A percentile compares a stretch with the other conserved stretches of the same genome.
Conservation (phyloP, 495 filamentous ascomycete species). For the Penicillium goetzii region DNA sequence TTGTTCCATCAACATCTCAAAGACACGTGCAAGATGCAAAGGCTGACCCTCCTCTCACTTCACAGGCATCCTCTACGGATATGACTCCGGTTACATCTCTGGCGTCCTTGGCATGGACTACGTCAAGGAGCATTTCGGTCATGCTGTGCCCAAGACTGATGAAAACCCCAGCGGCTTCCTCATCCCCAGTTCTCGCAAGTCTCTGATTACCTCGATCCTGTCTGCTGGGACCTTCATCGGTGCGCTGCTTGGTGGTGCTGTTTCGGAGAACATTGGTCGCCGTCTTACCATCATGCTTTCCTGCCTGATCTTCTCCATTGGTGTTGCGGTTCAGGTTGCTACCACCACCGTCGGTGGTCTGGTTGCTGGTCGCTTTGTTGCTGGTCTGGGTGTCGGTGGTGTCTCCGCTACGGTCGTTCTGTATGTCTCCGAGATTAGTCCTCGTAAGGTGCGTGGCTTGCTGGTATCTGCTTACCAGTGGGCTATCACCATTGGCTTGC, state of each 20-base stretch:
- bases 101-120: constrained; percentile 59
- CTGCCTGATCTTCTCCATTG: constrained; percentile 64
- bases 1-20: not conserved
- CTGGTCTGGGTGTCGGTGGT: constrained; percentile 73
- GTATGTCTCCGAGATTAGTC: constrained; percentile 67
- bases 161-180: constrained; percentile 22
- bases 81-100: constrained; percentile 58
- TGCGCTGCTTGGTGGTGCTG: constrained; percentile 65
- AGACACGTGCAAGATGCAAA: not conserved
- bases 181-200: constrained; percentile 35
- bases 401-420: constrained; percentile 73
- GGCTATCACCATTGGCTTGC: constrained; percentile 70
- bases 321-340: constrained; percentile 63
- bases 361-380: constrained; percentile 69
- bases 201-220: constrained; percentile 71
- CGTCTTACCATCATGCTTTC: constrained; percentile 67
- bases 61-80: constrained; percentile 54
- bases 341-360: constrained; percentile 53
- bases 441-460: constrained; percentile 65
- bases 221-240: constrained; percentile 78
- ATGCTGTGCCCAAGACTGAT: constrained; percentile 16
- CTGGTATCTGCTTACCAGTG: constrained; percentile 71
- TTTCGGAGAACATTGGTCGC: constrained; percentile 68
- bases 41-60: not conserved
- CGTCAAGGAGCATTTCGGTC: constrained; percentile 51